Conservation (phyloP, 768 basidiomycete species). For the Leucosporidium creatinivorum region DNA sequence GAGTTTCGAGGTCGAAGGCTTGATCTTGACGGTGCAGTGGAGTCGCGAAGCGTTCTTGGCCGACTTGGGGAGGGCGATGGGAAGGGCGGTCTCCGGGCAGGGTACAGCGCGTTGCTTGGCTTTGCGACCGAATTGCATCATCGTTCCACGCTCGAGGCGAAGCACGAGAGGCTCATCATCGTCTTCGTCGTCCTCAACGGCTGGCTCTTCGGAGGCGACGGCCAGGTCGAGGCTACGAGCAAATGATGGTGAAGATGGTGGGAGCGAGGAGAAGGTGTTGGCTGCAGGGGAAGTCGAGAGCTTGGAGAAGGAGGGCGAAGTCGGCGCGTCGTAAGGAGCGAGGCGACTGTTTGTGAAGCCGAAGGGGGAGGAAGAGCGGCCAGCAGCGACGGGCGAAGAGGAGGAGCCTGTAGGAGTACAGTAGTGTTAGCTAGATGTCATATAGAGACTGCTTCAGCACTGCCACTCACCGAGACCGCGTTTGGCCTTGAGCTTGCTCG, state of each 20-base stretch:
- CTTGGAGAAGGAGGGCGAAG: not conserved
- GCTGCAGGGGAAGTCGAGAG: not conserved
- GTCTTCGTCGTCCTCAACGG: not conserved
- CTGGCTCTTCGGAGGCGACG: not conserved
- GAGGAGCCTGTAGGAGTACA: not conserved
- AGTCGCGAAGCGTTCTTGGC: conserved; percentile 31
- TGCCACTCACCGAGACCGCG: not conserved
- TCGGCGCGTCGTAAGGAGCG: conserved; percentile 2
- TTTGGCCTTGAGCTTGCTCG: not conserved
- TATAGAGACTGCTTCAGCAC: not conserved
- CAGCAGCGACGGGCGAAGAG: not conserved
- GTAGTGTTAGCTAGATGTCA: too few species aligned
- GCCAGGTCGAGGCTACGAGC: not conserved
- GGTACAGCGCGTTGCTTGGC: conserved; percentile 11
- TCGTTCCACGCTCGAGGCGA: conserved; percentile 12
- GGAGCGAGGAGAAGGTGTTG: not conserved
- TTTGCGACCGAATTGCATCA: conserved; percentile 31
- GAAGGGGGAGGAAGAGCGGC: conserved; percentile 2
- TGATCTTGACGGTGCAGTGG: conserved; percentile 23
- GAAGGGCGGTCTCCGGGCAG: conserved; percentile 6
- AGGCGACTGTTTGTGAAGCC: conserved; percentile 1
- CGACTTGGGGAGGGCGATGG: conserved; percentile 20
- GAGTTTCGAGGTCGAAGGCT: not conserved
- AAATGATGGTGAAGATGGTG: not conserved
- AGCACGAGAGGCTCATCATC: not conserved